Conservation (phyloP, 139 green algal genomes). For the Microglena sp. region DNA sequence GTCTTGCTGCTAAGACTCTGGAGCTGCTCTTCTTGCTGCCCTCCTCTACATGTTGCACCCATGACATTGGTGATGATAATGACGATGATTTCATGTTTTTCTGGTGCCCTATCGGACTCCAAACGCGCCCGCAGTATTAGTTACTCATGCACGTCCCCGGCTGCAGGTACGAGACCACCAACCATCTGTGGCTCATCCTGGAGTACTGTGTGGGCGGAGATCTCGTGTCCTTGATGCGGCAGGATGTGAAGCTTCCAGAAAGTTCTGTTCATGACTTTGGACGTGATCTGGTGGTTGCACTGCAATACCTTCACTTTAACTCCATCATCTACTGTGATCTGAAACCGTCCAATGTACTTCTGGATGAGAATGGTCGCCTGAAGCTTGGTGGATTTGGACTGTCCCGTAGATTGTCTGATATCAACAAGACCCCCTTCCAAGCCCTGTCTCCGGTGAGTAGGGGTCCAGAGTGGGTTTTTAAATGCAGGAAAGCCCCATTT, state of each 20-base stretch:
- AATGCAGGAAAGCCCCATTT: constrained; percentile 1
- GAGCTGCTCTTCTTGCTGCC: no score
- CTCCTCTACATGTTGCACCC: no score
- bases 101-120: no score
- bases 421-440: constrained; percentile 63
- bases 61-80: no score
- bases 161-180: constrained; percentile 88
- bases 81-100: no score
- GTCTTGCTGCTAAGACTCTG: no score
- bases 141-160: no score
- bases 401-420: constrained; percentile 54
- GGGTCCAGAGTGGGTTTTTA: neutral
- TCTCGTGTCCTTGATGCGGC: constrained; percentile 70
- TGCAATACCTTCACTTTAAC: constrained; percentile 72
- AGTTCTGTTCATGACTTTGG: constrained; percentile 76
- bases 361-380: constrained; percentile 86
- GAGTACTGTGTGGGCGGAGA: constrained; percentile 95
- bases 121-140: no score
- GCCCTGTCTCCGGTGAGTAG: constrained; percentile 22
- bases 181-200: constrained; percentile 96
- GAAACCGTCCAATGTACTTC: constrained; percentile 87
- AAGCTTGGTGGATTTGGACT: constrained; percentile 94
- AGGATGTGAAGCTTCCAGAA: constrained; percentile 80
- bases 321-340: constrained; percentile 84
- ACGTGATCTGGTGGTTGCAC: constrained; percentile 54